A percentile compares a stretch with the other conserved stretches of the same genome.
Evolutionary conservation across 1,284 basidiomycete genomes (phyloP).

Genomic region (Pholiota adiposa): DNA sequence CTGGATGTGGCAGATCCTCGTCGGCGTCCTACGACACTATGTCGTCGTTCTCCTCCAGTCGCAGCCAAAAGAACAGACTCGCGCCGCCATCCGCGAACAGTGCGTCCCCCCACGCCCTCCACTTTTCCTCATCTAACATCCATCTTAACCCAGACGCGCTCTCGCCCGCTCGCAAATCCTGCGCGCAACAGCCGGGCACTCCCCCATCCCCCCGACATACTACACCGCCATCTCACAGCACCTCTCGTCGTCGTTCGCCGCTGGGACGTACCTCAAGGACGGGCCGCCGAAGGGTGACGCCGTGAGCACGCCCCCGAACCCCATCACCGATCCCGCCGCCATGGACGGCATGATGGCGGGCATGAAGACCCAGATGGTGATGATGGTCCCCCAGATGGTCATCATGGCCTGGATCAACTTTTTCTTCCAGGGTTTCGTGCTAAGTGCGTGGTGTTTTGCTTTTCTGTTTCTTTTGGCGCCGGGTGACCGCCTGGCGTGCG

Average conservation of each 20-base stretch:
- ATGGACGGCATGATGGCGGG: conserved; percentile 99
- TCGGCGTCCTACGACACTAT: conserved; percentile 94
- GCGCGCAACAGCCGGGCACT: conserved; percentile 78
- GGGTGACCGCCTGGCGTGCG: no score
- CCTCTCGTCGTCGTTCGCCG: conserved; percentile 71
- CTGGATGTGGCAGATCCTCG: conserved; percentile 72
- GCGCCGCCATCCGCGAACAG: conserved; percentile 91
- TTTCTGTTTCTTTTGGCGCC: conserved; percentile 3
- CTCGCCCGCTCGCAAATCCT: conserved; percentile 84
- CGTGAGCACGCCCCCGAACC: conserved; percentile 63
- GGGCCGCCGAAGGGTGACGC: conserved; percentile 72
- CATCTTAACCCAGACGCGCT: conserved; percentile 65
- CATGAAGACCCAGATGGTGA: conserved; percentile 99
- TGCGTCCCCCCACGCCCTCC: conserved; percentile 46
- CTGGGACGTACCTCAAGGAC: conserved; percentile 86
- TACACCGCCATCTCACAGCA: conserved; percentile 80
- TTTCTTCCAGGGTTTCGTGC: conserved; percentile 98
- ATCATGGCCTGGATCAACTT: conserved; percentile 99
- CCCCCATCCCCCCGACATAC: conserved; percentile 75
- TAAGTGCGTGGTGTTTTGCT: conserved; percentile 59
- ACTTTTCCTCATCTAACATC: background rate
- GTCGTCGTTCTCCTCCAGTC: conserved; percentile 88
- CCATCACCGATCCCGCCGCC: conserved; percentile 84
- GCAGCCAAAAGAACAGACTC: conserved; percentile 80
- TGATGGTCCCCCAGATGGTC: conserved; percentile 97